Conservation (phyloP, 129 eudicot genomes). For the Lactuca saligna region DNA sequence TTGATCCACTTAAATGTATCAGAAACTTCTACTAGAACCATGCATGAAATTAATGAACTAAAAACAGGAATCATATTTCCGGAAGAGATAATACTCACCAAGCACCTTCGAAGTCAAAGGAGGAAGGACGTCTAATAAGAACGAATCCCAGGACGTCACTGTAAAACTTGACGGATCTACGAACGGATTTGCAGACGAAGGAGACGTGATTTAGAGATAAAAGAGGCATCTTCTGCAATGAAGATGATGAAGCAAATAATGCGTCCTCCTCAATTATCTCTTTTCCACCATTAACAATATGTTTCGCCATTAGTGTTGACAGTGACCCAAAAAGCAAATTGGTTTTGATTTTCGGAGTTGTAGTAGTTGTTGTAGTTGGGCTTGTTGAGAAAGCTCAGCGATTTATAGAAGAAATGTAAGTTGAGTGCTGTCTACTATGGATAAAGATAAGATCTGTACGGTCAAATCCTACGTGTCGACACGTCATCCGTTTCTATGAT, state of each 20-base stretch:
- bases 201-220: conserved; percentile 15
- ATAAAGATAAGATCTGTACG: background rate
- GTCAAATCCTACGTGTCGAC: conserved; percentile 3
- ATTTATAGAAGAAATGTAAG: background rate
- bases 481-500: background rate
- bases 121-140: conserved; percentile 62
- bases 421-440: background rate
- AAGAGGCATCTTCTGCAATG: conserved; percentile 39
- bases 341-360: background rate
- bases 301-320: conserved; percentile 20
- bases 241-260: conserved; percentile 4
- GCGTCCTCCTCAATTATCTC: background rate
- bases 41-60: too few relatives aligned
- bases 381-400: background rate
- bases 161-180: conserved; percentile 48
- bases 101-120: conserved; percentile 79
- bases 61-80: too few relatives aligned
- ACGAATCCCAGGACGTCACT: conserved; percentile 57
- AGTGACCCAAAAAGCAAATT: background rate
- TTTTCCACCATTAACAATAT: conserved; percentile 7
- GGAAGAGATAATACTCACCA: conserved; percentile 34
- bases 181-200: conserved; percentile 49
- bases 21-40: too few relatives aligned
- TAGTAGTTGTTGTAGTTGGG: background rate
- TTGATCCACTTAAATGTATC: too few relatives aligned